A percentile compares a stretch with the other conserved stretches of the same genome.
These are phyloP conservation scores for Blastomyces emzantsi DNA, from an alignment of 2,329 filamentous ascomycete species.

Conservation along the genomic window DNA sequence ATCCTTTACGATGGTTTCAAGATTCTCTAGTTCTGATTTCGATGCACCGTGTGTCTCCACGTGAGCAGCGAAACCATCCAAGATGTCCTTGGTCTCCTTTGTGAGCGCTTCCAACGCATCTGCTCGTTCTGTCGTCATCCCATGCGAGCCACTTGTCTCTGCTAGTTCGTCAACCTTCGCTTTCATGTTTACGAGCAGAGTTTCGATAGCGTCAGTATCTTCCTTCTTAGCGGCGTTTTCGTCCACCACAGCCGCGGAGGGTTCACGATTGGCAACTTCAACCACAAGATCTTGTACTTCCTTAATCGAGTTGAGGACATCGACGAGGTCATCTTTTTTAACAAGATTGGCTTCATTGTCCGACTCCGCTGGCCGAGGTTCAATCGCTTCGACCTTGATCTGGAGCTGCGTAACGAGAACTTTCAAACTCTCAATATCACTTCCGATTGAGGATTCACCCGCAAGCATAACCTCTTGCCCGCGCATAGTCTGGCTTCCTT, in stretches of 20 bases:
- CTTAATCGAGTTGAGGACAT: slow-evolving; percentile 37
- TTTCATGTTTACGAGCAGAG: slow-evolving; percentile 81
- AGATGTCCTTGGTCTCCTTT: slow-evolving; percentile 63
- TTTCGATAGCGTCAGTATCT: slow-evolving; percentile 85
- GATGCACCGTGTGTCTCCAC: slow-evolving; percentile 60
- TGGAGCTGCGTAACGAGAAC: slow-evolving; percentile 71
- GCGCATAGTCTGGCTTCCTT: slow-evolving; percentile 43
- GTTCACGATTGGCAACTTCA: slow-evolving; percentile 29
- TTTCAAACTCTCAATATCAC: slow-evolving; percentile 80
- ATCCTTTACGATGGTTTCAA: slow-evolving; percentile 72
- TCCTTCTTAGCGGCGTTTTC: slow-evolving; percentile 61
- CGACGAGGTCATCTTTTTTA: slow-evolving; percentile 41
- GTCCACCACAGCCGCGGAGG: slow-evolving; percentile 18
- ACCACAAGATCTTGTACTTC: slow-evolving; percentile 53
- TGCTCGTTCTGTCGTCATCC: slow-evolving; percentile 55
- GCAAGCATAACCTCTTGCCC: slow-evolving; percentile 51
- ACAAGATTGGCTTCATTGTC: slow-evolving; percentile 33
- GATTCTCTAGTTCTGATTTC: slow-evolving; percentile 64
- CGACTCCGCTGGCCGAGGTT: slow-evolving; percentile 40
- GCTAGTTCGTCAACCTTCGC: slow-evolving; percentile 73
- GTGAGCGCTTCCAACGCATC: slow-evolving; percentile 58
- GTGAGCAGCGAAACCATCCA: slow-evolving; percentile 57
- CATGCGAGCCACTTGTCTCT: slow-evolving; percentile 51
- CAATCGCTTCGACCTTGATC: slow-evolving; percentile 73
- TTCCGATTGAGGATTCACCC: slow-evolving; percentile 45